Percentiles rank a stretch among this genome's conserved stretches.
Evolutionary conservation across 306 rosid genomes (phyloP).

Genomic region (Lathyrus oleraceus): DNA sequence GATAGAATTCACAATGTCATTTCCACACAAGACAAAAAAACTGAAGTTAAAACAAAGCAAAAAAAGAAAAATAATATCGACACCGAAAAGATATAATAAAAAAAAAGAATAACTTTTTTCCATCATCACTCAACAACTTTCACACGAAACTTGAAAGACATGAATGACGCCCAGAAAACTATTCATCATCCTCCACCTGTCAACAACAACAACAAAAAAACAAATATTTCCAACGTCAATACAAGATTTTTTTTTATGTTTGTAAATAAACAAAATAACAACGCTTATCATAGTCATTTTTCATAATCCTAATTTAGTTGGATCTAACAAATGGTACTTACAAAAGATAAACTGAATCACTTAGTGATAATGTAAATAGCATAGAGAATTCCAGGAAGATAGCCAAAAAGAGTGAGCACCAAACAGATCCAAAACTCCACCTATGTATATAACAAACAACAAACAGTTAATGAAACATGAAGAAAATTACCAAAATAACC

Average conservation of each 20-base stretch:
- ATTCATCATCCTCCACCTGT: conserved; percentile 47
- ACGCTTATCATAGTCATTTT: no score
- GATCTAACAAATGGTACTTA: not conserved
- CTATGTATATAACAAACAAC: conserved; percentile 35
- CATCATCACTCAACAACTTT: not conserved
- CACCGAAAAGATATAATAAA: not conserved
- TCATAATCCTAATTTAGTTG: not conserved
- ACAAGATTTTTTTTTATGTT: no score
- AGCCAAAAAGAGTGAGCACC: conserved; percentile 68
- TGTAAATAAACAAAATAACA: no score
- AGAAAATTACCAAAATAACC: not conserved
- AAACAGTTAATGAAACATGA: not conserved
- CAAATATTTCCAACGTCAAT: no score
- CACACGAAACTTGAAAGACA: not conserved
- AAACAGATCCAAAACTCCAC: conserved; percentile 83
- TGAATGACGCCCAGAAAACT: no score
- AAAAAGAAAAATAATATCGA: not conserved
- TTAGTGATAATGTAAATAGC: conserved; percentile 66
- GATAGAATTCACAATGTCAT: not conserved
- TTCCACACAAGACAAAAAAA: not conserved
- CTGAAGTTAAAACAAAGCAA: not conserved
- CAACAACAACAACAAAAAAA: not conserved
- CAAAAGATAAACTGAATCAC: conserved; percentile 37
- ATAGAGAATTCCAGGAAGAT: conserved; percentile 72
- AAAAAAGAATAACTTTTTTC: not conserved